Evolutionary conservation across 176 grass and related monocot genomes (phyloP), one percentile per base, ranked within the genome.

Genomic region (Cenchrus purpureus): DNA sequence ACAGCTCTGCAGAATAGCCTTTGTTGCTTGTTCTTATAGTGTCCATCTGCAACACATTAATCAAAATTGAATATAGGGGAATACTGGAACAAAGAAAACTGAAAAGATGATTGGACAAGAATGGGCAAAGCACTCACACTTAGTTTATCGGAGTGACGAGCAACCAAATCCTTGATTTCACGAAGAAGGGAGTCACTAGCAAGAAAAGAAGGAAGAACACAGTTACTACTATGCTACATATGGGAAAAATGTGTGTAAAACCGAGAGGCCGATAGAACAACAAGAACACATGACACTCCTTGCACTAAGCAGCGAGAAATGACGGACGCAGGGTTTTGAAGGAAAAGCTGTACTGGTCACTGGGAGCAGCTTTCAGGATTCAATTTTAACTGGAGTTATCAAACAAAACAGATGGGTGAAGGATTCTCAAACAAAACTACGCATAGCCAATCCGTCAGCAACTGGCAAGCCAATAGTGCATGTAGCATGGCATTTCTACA

Each of bases 1-100:
- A 86, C 57, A 98, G 73, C 74, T 96, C 88, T n/a, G 91, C 90
- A 29, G 77, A 80, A 86, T 98, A 98, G 2, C 93, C 97, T 80
- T 81, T 89, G 71, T 92, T 91, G 71, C 91, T 87, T 46, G 83
- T 84, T 88, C 72, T 82, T 74, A 94, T 68, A 48, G 81, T 89
- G 48, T 98, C 97, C 84, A 98, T 95, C 97, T 98, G 81, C 86
- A 40, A 81, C 0, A 60, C 8, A 76, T 62, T 62, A 71, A 68
- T 34, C 50, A 69, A 73, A 28, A 60, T 0, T 5, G 6, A 37
- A 56, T 74, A 80, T 40, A 3, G 11, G 73, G 51, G 20, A 8
- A 3, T 31, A 29, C 20, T 14, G 9, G 49, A 53, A 58, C 10
- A 53, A 37, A 77, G 2, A 43, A 72, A 45, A 71, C 34, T 2